Base-by-base conservation (phyloP, 2,329 filamentous ascomycete genomes). In the Nothophaeocryptopus gaeumannii region DNA sequence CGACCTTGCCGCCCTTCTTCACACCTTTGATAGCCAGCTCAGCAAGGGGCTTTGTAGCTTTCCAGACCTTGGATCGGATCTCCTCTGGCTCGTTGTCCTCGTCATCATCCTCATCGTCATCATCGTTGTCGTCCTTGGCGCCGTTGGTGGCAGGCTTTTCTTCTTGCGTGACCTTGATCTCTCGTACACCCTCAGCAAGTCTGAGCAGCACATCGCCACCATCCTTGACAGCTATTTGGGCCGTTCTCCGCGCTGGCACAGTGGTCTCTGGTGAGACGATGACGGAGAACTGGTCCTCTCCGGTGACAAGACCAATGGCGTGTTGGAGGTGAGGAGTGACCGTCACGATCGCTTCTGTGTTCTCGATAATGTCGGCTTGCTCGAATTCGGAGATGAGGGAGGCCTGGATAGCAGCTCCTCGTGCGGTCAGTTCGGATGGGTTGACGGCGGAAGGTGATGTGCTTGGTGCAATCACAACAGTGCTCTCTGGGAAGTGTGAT, bases 331-430 rank as follows among this genome's bases (percentile, higher is more conserved):
- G 93, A 63, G 90, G 89, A 45, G 95, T 90, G 12, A 91, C 92
- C 31, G 92, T 96, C 58, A 99, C 90, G 67, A 90, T 89, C 45
- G 93, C 86, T 77, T 99, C 92, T 40, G 90, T 95, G 56, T 89
- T 95, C 78, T 96, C 91, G 69, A 95, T 88, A 62, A 99, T 95
- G 68, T 97, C 92, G 59, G 89, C 85, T 61, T 83, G 80, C 64
- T 99, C 93, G 72, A 95, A 99, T 72, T 96, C 92, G 71, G 91
- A 85, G 70, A 99, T 89, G 57, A 99, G 78, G 53, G 86, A 95
- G 33, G 93, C 93, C 75, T 99, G 93, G 63, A 99, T 89, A 30
- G 93, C 92, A 54, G 93, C 93, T 67, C 93, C 93, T 58, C 93
- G 85, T 56, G 88, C 87, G 63, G 86, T 78, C 48, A 96, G 80